Conservation (phyloP, 2,329 filamentous ascomycete species). For the Fusarium brevicatenulatum region DNA sequence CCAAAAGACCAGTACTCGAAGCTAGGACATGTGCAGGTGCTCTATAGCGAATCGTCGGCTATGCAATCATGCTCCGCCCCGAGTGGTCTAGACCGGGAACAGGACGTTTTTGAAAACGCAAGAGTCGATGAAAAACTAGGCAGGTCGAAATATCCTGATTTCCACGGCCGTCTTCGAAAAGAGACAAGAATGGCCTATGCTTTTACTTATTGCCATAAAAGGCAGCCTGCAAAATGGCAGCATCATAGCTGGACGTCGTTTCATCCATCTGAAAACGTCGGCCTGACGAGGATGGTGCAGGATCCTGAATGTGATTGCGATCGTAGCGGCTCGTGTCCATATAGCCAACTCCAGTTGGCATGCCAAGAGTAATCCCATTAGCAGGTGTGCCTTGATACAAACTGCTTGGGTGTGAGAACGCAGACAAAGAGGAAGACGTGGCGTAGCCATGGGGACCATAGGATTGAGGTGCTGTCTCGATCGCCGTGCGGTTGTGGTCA, state of each 20-base stretch:
- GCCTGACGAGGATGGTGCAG: slow-evolving; percentile 20
- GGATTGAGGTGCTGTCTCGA: slow-evolving; percentile 30
- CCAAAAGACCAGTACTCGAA: neutral
- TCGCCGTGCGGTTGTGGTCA: slow-evolving; percentile 30
- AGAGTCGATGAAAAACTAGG: neutral
- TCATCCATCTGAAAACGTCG: slow-evolving; percentile 48
- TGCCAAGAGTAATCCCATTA: slow-evolving; percentile 37
- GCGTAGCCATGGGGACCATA: slow-evolving; percentile 33
- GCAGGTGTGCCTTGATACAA: slow-evolving; percentile 60
- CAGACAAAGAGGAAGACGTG: slow-evolving; percentile 46
- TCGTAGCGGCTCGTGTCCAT: slow-evolving; percentile 27
- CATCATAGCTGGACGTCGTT: slow-evolving; percentile 50
- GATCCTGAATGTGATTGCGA: slow-evolving; percentile 31
- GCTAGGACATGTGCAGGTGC: neutral
- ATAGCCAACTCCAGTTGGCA: slow-evolving; percentile 19
- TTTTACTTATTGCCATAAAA: slow-evolving; percentile 45
- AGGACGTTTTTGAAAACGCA: slow-evolving; percentile 1
- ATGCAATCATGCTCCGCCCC: neutral
- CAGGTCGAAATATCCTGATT: neutral
- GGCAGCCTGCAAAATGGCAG: slow-evolving; percentile 50
- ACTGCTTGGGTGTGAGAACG: slow-evolving; percentile 62
- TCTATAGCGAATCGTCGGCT: neutral
- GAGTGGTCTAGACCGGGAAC: slow-evolving; percentile 29
- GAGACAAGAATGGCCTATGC: neutral
- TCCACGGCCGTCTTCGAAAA: neutral